Base-by-base conservation (phyloP, 2,329 filamentous ascomycete genomes). In the Clonostachys rosea region DNA sequence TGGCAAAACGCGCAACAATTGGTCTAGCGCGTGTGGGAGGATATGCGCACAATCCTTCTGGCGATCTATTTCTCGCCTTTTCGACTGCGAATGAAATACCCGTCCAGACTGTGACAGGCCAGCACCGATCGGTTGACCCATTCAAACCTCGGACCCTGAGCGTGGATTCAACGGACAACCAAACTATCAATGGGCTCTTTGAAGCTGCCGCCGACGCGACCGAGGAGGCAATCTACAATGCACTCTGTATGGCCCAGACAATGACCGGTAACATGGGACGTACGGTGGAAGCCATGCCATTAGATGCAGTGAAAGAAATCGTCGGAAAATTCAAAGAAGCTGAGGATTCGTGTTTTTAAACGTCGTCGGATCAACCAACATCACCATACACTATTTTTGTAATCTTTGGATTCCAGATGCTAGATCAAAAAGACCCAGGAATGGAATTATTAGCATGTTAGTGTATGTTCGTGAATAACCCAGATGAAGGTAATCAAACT, bases 51-150 rank as follows among this genome's bases (percentile, higher is more conserved):
- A 84, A 83, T 51, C 71, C 70, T 14, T 83, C 79, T 0, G 83
- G 82, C 1, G 82, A 86, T 48, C 73, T 86, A 43, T 83, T 85
- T 56, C 67, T 86, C 6, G 81, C 81, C 1, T 77, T 86, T 49
- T 84, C 79, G 7, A 86, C 81, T 1, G 79, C 56, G n/a, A 30
- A 30, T 30, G 24, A 30, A 10, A 30, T 30, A 30, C 24, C 24
- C 1, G 24, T 30, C 24, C 71, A 76, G 58, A 65, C 62, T 5
- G 54, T 65, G n/a, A 57, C 50, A 4, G 58, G 56, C 42, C 58
- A 62, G 18, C 49, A 54, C 14, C 48, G 43, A 4, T 60, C 63
- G 18, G 65, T 72, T 5, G 70, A 81, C 8, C 24, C 24, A 30
- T 30, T 30, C 24, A 30, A 30, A 30, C 24, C 24, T 10, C 24